Conservation (phyloP, 306 rosid genomes). For the Castanea mollissima region DNA sequence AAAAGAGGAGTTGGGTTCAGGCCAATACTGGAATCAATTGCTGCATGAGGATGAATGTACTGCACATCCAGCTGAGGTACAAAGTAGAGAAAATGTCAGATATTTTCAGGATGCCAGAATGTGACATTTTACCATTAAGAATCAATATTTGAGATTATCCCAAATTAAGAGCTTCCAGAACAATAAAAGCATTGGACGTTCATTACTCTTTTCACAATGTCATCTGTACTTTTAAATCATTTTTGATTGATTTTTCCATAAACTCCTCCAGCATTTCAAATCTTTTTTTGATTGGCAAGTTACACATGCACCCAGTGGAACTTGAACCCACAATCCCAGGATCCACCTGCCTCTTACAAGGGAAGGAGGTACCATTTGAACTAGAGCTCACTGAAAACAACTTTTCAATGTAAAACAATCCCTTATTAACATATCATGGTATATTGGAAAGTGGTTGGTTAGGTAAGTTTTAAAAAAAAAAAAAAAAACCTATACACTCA, state of each 20-base stretch:
- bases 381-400: neutral
- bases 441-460: neutral
- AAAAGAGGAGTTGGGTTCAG: constrained; percentile 79
- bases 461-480: neutral
- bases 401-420: neutral
- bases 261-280: neutral
- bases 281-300: neutral
- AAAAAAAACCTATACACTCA: neutral
- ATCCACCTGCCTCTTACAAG: neutral
- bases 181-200: neutral
- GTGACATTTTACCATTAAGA: neutral
- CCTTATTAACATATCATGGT: neutral
- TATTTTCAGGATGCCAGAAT: neutral
- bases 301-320: neutral
- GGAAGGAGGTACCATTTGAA: neutral
- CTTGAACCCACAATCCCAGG: neutral
- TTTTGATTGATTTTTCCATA: neutral
- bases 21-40: constrained; percentile 83
- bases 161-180: neutral
- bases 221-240: too few species aligned
- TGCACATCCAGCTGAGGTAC: constrained; percentile 77
- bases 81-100: constrained; percentile 23
- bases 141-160: neutral
- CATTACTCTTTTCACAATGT: neutral
- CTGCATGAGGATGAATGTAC: constrained; percentile 88